Evolutionary conservation across 2,329 filamentous ascomycete species (phyloP).

Genomic region (Diaporthe sp.): DNA sequence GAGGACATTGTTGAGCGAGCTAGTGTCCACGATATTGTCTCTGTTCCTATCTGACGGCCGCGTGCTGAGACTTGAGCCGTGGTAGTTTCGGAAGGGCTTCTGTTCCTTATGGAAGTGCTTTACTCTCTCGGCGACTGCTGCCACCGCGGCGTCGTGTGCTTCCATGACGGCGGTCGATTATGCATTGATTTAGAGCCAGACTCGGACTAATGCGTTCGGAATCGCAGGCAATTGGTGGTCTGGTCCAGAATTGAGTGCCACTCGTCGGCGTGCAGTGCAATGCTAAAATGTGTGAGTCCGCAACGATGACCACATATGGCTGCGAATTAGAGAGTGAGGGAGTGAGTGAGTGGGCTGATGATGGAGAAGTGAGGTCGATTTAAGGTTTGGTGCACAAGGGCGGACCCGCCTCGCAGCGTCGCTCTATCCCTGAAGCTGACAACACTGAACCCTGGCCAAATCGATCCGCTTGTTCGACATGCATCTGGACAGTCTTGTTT

Average conservation of each 20-base stretch:
- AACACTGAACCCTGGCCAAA: neutral
- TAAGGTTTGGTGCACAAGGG: constrained; percentile 24
- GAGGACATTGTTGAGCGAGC: constrained; percentile 73
- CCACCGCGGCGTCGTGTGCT: constrained; percentile 60
- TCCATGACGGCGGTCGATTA: constrained; percentile 52
- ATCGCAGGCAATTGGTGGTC: neutral
- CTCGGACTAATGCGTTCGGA: neutral
- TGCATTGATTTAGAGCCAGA: neutral
- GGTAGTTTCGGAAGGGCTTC: constrained; percentile 79
- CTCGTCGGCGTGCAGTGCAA: too few species aligned
- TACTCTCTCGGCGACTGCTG: constrained; percentile 58
- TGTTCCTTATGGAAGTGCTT: constrained; percentile 58
- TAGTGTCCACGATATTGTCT: constrained; percentile 76
- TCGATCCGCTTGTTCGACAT: neutral
- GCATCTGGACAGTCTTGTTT: too few species aligned
- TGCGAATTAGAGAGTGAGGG: too few species aligned
- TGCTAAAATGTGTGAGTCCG: too few species aligned
- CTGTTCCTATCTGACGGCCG: constrained; percentile 65
- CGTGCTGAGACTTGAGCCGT: constrained; percentile 84
- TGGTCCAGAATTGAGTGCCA: neutral
- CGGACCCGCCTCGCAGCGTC: neutral
- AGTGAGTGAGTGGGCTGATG: neutral
- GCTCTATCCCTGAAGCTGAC: constrained; percentile 22
- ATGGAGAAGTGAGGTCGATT: constrained; percentile 4
- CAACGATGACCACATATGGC: too few species aligned